Conservation (phyloP, 148 eudicot genomes). For the Salicornia ramosissima region DNA sequence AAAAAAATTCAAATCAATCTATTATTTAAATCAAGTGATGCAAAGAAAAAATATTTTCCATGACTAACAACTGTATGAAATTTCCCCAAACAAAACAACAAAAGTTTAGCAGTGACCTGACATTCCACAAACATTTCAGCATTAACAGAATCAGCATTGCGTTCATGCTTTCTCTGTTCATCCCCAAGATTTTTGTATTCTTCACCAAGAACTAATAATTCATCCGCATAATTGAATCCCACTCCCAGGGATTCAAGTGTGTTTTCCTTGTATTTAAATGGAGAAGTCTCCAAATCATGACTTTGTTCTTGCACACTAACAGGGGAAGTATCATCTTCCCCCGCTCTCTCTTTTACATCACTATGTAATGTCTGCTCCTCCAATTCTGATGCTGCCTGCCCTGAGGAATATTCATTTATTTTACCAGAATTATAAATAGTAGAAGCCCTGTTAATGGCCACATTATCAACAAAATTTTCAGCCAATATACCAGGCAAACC, state of each 20-base stretch:
- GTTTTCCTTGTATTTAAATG: conserved; percentile 23
- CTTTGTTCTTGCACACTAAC: conserved; percentile 25
- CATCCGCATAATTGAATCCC: conserved; percentile 62
- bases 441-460: conserved; percentile 21
- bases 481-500: conserved; percentile 21
- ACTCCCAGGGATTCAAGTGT: conserved; percentile 39
- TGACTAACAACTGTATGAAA: neutral
- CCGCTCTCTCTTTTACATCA: conserved; percentile 24
- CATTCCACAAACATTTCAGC: conserved; percentile 96
- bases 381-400: conserved; percentile 18
- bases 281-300: conserved; percentile 22
- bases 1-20: neutral
- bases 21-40: neutral
- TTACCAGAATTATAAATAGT: conserved; percentile 3
- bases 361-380: conserved; percentile 23
- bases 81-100: neutral
- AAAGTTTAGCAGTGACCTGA: conserved; percentile 51
- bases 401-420: conserved; percentile 16
- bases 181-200: conserved; percentile 55
- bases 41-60: neutral
- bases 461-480: conserved; percentile 20
- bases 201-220: conserved; percentile 50
- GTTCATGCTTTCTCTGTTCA: conserved; percentile 81
- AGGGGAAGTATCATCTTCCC: conserved; percentile 25
- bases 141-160: conserved; percentile 86